Percentiles rank a stretch among this genome's conserved stretches.
These are phyloP conservation scores for Candida pseudocylindracea DNA, from an alignment of 1,139 yeast genomes.

Conservation along the genomic window DNA sequence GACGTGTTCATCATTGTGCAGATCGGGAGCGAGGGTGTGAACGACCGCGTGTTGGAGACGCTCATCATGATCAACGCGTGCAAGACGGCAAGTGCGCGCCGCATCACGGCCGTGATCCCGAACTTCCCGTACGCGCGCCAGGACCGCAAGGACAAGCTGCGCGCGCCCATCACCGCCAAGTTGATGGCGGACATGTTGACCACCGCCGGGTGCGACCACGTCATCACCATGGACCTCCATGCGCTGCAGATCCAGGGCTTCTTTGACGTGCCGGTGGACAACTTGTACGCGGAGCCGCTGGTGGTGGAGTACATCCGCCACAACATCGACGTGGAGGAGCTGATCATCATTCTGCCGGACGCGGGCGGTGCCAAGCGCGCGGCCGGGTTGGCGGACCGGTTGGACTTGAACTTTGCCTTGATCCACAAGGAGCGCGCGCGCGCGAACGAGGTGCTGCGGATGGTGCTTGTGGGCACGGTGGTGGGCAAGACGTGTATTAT, in stretches of 20 bases:
- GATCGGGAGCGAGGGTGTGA: conserved; percentile 81
- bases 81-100: conserved; percentile 83
- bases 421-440: conserved; percentile 92
- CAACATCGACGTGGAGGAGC: conserved; percentile 35
- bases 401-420: conserved; percentile 84
- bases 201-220: conserved; percentile 93
- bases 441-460: conserved; percentile 82
- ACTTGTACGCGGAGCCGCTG: conserved; percentile 87
- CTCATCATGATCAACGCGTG: conserved; percentile 90
- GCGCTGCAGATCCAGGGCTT: conserved; percentile 97
- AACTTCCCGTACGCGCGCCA: conserved; percentile 96
- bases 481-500: conserved; percentile 68
- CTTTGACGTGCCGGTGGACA: conserved; percentile 90
- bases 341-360: conserved; percentile 87
- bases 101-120: conserved; percentile 89
- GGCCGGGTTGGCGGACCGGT: conserved; percentile 81
- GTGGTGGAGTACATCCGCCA: conserved; percentile 77
- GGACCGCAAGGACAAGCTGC: conserved; percentile 85
- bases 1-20: conserved; percentile 78
- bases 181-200: conserved; percentile 87
- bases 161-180: conserved; percentile 96
- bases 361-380: conserved; percentile 99
- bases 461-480: conserved; percentile 96
- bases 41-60: conserved; percentile 73
- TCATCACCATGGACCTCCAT: conserved; percentile 92